Conservation (phyloP, 192 early-diverging fungal genomes). For the Rhizophagus clarus region DNA sequence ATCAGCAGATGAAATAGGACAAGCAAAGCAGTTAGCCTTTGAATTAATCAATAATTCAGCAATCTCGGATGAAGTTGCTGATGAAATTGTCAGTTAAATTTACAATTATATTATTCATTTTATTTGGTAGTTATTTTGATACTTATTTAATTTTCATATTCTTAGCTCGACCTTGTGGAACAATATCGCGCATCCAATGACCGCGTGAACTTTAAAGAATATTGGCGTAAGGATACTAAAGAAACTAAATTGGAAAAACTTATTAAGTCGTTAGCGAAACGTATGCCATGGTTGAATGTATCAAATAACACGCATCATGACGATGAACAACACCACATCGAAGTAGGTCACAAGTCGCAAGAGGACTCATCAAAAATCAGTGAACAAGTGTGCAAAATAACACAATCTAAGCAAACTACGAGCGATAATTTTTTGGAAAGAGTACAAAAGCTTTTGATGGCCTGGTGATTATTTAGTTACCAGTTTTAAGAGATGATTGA, state of each 20-base stretch:
- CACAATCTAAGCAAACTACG: background rate
- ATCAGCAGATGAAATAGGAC: constrained; percentile 50
- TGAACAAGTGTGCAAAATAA: background rate
- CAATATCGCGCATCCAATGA: constrained; percentile 57
- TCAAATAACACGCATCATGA: background rate
- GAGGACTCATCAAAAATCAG: background rate
- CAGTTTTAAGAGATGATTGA: background rate
- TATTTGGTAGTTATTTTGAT: background rate
- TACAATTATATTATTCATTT: background rate
- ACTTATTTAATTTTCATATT: background rate
- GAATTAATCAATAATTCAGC: constrained; percentile 53
- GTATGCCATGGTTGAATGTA: constrained; percentile 71
- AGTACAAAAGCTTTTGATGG: background rate
- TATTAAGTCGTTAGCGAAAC: constrained; percentile 62
- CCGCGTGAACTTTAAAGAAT: constrained; percentile 65
- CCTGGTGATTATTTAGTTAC: background rate
- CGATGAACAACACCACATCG: background rate
- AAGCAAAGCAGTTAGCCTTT: constrained; percentile 68
- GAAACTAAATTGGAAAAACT: constrained; percentile 74
- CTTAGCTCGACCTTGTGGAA: constrained; percentile 58
- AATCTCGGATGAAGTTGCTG: constrained; percentile 51
- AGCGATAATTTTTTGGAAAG: background rate
- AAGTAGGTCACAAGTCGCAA: background rate
- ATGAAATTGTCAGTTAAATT: constrained; percentile 49
- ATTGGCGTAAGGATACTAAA: constrained; percentile 69